Evolutionary conservation across 306 rosid species (phyloP), one percentile per base, ranked within the genome.

Genomic region (Senna siamea): DNA sequence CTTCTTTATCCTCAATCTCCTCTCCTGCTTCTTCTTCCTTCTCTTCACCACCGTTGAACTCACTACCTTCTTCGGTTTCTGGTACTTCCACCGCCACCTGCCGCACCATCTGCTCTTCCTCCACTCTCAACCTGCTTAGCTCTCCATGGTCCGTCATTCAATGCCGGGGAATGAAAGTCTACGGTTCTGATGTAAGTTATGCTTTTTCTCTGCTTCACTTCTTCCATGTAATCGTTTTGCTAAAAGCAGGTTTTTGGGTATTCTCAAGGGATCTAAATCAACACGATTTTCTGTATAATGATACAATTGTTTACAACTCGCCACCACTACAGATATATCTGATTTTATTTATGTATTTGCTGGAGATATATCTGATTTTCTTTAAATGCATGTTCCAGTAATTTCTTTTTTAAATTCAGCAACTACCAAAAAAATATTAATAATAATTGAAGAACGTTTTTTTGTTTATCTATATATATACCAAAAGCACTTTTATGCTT

Each of bases 91-190:
- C 76, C 62, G 70, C 41, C 78, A 35, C 43, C 23, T 60, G 10
- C 77, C 12, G 43, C 70, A 17, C 55, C 47, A 2, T 55, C 4
- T 26, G 66, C 52, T 18, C 41, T 37, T 15, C 76, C 55, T 40
- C 79, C 50, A 50, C 71, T 50, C 63, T 44, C 67, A 50, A 30
- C 52, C 72, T 80, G 22, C 76, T 83, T 57, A 22, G 46, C 17
- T 50, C 84, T 80, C 89, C 93, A 8, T 93, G 96, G 92, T 86
- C 76, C 78, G 66, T 75, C 75, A 53, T 74, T 88, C 96, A 83
- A 75, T 74, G 41, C 56, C 91, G 95, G 1, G 92, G 93, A 69
- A 69, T 86, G 75, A 90, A 82, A 80, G 81, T 79, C 71, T 79
- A 83, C 4, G 97, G 89, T 66, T 86, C 93, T 44, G 92, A 88